Evolutionary conservation across 2,329 filamentous ascomycete genomes (phyloP), one percentile per base, ranked within the genome.

Genomic region (Aspergillus intermedius): DNA sequence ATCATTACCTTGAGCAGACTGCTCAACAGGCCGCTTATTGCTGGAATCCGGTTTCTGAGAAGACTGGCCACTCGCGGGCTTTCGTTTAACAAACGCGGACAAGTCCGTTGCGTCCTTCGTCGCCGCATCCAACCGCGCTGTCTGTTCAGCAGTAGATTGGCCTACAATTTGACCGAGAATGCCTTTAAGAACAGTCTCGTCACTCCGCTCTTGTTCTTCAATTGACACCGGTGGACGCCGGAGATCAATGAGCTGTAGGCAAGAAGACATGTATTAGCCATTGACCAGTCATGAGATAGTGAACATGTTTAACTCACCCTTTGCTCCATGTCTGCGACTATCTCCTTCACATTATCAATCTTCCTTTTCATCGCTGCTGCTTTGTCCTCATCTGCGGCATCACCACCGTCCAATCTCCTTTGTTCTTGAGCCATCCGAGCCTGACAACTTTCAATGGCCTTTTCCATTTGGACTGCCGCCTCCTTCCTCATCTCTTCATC

Each of bases 301-400:
- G 19, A 10, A 22, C n/a, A 42, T 17, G 10, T 19, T 42, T 19
- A 45, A 61, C 70, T 66, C 64, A 79, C 76, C 52, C 80, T 69
- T 58, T 79, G 75, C 57, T 81, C 72, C 74, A 85, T 82, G 45
- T 84, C 82, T 19, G 72, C 71, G 3, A 83, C 65, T 63, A 84
- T 81, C 40, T 81, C 77, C 55, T 78, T 78, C 19, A 83, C 79
- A 48, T 84, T 81, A 4, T 72, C 70, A 52, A 84, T 77, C 46
- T 68, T 69, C 28, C 69, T 69, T 54, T 72, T 76, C 22, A 64
- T 56, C 30, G 76, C 66, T 45, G 61, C 59, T 10, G 55, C 55
- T 44, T 65, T 66, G 46, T 68, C 66, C 51, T 72, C 73, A 49
- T 76, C 65, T 25, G 71, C 67, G 7, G 66, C 58, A 5, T 69